A percentile compares a stretch with the other conserved stretches of the same genome.
Evolutionary conservation across 495 filamentous ascomycete genomes (phyloP).

Genomic region (Apiosordaria backusii): DNA sequence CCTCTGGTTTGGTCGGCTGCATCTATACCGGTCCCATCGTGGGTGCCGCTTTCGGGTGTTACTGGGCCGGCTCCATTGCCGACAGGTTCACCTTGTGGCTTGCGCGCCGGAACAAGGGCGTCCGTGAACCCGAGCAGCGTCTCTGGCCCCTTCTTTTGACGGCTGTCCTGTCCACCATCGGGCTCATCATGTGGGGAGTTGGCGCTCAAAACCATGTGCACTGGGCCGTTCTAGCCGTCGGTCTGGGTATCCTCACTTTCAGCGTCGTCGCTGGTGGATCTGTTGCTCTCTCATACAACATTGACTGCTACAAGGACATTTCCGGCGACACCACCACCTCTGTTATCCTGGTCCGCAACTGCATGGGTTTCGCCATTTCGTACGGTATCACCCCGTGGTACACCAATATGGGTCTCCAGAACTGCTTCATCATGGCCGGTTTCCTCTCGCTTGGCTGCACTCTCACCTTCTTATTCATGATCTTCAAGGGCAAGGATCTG

Average conservation of each 20-base stretch:
- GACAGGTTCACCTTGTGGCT: slow-evolving; percentile 30
- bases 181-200: slow-evolving; percentile 28
- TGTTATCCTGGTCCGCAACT: slow-evolving; percentile 57
- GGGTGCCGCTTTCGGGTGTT: slow-evolving; percentile 27
- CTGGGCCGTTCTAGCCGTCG: slow-evolving; percentile 42
- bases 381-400: slow-evolving; percentile 29
- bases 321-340: slow-evolving; percentile 48
- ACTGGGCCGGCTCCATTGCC: slow-evolving; percentile 24
- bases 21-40: slow-evolving; percentile 25
- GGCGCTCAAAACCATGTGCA: slow-evolving; percentile 41
- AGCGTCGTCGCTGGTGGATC: slow-evolving; percentile 16
- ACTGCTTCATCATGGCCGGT: slow-evolving; percentile 24
- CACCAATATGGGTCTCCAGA: slow-evolving; percentile 24
- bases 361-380: slow-evolving; percentile 43
- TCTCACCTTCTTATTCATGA: slow-evolving; percentile 33
- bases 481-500: slow-evolving; percentile 43
- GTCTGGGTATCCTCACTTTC: slow-evolving; percentile 22
- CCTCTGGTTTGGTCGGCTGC: slow-evolving; percentile 19
- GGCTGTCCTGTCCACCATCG: slow-evolving; percentile 20
- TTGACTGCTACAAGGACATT: slow-evolving; percentile 53
- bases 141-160: slow-evolving; percentile 25
- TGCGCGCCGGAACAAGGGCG: slow-evolving; percentile 32
- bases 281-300: slow-evolving; percentile 44
- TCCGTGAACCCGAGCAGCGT: slow-evolving; percentile 38
- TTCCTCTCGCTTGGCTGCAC: slow-evolving; percentile 22